Percentiles rank a stretch among this genome's conserved stretches.
These are phyloP conservation scores for Chytriomyces sp. DNA, from an alignment of 192 early-diverging fungal genomes.

Conservation along the genomic window DNA sequence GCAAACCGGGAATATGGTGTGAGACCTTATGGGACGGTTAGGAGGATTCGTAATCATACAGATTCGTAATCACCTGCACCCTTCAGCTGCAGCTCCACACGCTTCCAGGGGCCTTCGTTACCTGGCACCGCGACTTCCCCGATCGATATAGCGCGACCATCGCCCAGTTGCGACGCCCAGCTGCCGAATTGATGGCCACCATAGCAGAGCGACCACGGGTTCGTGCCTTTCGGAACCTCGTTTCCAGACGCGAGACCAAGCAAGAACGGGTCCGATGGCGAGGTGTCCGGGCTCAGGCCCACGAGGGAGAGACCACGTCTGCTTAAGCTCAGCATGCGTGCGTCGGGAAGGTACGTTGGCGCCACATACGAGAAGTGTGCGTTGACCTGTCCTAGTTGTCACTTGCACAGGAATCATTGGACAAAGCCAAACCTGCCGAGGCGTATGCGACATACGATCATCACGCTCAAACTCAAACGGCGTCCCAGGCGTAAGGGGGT, in stretches of 20 bases:
- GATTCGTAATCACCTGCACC: conserved; percentile 80
- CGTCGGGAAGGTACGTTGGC: neutral
- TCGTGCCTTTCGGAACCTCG: neutral
- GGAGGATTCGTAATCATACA: no score
- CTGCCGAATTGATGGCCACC: conserved; percentile 53
- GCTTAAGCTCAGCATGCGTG: neutral
- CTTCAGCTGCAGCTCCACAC: conserved; percentile 82
- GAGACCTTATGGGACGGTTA: no score
- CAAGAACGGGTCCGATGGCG: neutral
- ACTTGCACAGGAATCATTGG: no score
- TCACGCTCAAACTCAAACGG: neutral
- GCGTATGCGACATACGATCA: neutral
- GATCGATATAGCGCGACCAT: conserved; percentile 80
- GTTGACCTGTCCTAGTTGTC: no score
- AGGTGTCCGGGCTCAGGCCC: neutral
- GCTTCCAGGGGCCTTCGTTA: neutral
- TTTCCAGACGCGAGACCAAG: neutral
- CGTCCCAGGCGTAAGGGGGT: neutral
- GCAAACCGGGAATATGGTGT: conserved; percentile 85
- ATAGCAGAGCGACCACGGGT: conserved; percentile 43
- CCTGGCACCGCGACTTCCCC: conserved; percentile 48
- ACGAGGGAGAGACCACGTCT: neutral
- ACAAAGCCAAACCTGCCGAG: neutral
- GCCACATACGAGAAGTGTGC: neutral
- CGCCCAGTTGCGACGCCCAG: conserved; percentile 66